Evolutionary conservation across 257 asterid species (phyloP), one percentile per base, ranked within the genome.

Genomic region (Ocimum tenuiflorum): DNA sequence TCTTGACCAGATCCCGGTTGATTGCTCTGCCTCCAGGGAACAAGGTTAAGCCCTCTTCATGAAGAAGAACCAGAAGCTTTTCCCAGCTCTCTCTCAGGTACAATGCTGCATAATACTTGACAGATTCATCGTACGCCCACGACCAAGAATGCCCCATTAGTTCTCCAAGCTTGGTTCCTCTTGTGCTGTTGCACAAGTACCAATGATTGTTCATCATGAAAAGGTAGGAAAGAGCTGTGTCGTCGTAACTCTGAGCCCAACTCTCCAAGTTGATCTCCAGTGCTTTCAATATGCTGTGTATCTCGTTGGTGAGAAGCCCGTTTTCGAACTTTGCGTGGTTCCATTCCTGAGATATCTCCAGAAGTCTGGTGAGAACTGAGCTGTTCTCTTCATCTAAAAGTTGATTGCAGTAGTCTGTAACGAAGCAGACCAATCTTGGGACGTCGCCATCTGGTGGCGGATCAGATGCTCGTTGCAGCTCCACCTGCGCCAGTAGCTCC

Each of bases 1-100:
- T 83, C 80, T 72, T 81, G 24, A 76, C 86, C 58, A 91, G 78
- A 24, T 77, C 71, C 3, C 79, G 79, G 57, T 87, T 86, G 51
- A 85, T 66, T 61, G 96, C 96, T 71, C 95, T 82, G 0, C 94
- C 98, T 6, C 91, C 90, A 0, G 91, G 95, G 75, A 83, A 91
- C 73, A 86, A 63, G 76, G 67, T 74, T 63, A 89, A 74, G 59
- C 73, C 94, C 47, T 84, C 95, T 60, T 88, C 86, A 0, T 70
- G 54, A 63, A 91, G 59, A 33, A 82, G 72, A 53, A 73, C 81
- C 11, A 77, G 35, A 58, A 89, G 91, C 48, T 78, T 82, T 57
- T 70, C 89, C 99, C 97, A 92, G 53, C 94, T 80, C 75, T 84
- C 91, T 46, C 77, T 78, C 75, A 87, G 71, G 77, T 81, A 92